Evolutionary conservation across 176 grass and related monocot species (phyloP).

Genomic region (Pharus latifolius): DNA sequence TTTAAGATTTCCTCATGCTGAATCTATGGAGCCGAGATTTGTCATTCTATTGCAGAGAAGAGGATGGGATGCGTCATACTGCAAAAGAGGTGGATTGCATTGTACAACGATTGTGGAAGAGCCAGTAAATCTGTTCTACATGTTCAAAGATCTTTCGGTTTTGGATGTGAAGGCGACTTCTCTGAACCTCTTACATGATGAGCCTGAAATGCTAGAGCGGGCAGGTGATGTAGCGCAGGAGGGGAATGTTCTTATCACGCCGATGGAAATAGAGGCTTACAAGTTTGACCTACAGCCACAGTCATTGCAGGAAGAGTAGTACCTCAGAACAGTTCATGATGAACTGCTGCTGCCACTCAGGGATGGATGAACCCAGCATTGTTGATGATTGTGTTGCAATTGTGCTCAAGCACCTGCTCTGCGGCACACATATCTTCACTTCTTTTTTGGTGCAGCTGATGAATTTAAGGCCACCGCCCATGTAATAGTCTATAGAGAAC

Average conservation of each 20-base stretch:
- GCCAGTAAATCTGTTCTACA: constrained; percentile 79
- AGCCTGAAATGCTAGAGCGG: constrained; percentile 74
- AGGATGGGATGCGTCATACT: constrained; percentile 81
- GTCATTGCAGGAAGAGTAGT: constrained; percentile 24
- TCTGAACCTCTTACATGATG: constrained; percentile 88
- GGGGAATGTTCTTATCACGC: constrained; percentile 80
- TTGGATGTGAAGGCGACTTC: constrained; percentile 84
- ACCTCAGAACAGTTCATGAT: background rate
- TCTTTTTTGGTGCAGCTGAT: background rate
- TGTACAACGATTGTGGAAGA: constrained; percentile 69
- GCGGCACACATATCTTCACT: background rate
- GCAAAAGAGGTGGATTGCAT: constrained; percentile 53
- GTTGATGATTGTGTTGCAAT: background rate
- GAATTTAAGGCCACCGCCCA: background rate
- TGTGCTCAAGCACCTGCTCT: background rate
- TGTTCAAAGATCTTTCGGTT: constrained; percentile 81
- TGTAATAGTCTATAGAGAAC: background rate
- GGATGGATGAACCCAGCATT: background rate
- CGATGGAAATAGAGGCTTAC: constrained; percentile 98
- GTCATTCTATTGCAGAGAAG: constrained; percentile 76
- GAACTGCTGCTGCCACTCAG: background rate
- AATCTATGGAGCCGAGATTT: constrained; percentile 46
- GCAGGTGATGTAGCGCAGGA: constrained; percentile 69
- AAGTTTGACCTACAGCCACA: constrained; percentile 72
- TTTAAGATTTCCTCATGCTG: constrained; percentile 55